Percentiles rank a stretch among this genome's conserved stretches.
Conservation (phyloP, 495 filamentous ascomycete species). For the Friedmanniomyces endolithicus region DNA sequence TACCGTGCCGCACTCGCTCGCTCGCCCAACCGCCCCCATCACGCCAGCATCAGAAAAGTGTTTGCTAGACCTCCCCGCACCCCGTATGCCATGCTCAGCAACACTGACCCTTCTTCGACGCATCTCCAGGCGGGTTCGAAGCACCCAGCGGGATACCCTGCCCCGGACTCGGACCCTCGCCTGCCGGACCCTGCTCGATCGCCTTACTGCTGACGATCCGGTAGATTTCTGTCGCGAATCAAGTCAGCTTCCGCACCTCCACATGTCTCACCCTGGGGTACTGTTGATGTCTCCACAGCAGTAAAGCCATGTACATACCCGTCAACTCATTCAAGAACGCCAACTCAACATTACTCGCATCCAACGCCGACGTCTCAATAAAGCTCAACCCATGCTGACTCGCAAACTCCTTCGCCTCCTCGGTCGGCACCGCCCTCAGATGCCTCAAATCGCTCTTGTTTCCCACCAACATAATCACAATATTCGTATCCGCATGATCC, state of each 20-base stretch:
- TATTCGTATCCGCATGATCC: slow-evolving; percentile 96
- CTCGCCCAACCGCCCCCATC: no score
- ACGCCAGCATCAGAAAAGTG: no score
- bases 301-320: slow-evolving; percentile 43
- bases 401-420: slow-evolving; percentile 96
- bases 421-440: slow-evolving; percentile 90
- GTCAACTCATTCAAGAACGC: slow-evolving; percentile 99
- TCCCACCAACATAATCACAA: slow-evolving; percentile 98
- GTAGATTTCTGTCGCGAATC: slow-evolving; percentile 77
- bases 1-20: no score
- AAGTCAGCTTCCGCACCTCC: background rate
- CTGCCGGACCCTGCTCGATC: slow-evolving; percentile 68
- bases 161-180: slow-evolving; percentile 58
- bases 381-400: slow-evolving; percentile 95
- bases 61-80: no score
- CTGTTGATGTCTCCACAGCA: background rate
- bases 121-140: slow-evolving; percentile 54
- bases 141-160: slow-evolving; percentile 62
- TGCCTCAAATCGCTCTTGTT: slow-evolving; percentile 99
- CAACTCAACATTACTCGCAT: slow-evolving; percentile 98
- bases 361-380: slow-evolving; percentile 97
- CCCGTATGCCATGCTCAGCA: slow-evolving; percentile 44
- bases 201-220: slow-evolving; percentile 97
- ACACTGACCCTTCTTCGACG: slow-evolving; percentile 73
- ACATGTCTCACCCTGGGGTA: no score